phyloP scores from a whole-genome alignment of 1,284 basidiomycete genomes.

The Hymenochaete sp. region DNA sequence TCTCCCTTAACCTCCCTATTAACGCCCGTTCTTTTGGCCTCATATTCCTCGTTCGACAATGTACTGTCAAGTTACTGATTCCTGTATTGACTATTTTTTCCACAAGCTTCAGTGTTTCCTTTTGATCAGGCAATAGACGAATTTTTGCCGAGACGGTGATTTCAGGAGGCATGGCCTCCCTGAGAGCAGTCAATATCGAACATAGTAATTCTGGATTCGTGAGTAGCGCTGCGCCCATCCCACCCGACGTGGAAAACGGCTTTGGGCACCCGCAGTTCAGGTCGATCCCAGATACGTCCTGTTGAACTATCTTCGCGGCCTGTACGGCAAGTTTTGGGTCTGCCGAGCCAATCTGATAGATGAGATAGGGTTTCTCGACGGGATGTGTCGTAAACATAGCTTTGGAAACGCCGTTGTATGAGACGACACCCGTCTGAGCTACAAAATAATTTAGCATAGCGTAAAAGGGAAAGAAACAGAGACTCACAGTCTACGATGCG shows the following conservation, averaged over 20 bases:
- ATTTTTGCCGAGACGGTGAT: conserved; percentile 91
- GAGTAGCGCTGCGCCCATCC: conserved; percentile 95
- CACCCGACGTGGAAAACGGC: conserved; percentile 89
- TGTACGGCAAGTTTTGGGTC: conserved; percentile 85
- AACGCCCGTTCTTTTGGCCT: conserved; percentile 76
- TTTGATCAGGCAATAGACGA: conserved; percentile 77
- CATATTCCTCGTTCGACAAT: conserved; percentile 94
- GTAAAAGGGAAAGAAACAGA: background rate
- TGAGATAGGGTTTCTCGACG: conserved; percentile 83
- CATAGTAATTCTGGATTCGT: conserved; percentile 88
- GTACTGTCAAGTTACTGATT: conserved; percentile 85
- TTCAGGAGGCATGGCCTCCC: conserved; percentile 63
- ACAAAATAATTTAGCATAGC: conserved; percentile 9
- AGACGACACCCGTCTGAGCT: conserved; percentile 86
- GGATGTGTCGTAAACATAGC: conserved; percentile 93
- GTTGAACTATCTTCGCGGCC: conserved; percentile 79
- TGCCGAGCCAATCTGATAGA: conserved; percentile 90
- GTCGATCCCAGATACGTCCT: conserved; percentile 91
- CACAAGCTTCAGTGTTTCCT: conserved; percentile 82
- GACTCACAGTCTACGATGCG: conserved; percentile 78
- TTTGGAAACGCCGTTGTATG: conserved; percentile 73
- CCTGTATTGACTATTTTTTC: conserved; percentile 83
- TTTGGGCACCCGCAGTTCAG: conserved; percentile 95
- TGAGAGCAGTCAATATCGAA: conserved; percentile 71
- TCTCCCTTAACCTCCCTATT: conserved; percentile 72